A percentile compares a stretch with the other conserved stretches of the same genome.
Evolutionary conservation across 345 rosid genomes (phyloP).

Genomic region (Euphorbia lathyris): DNA sequence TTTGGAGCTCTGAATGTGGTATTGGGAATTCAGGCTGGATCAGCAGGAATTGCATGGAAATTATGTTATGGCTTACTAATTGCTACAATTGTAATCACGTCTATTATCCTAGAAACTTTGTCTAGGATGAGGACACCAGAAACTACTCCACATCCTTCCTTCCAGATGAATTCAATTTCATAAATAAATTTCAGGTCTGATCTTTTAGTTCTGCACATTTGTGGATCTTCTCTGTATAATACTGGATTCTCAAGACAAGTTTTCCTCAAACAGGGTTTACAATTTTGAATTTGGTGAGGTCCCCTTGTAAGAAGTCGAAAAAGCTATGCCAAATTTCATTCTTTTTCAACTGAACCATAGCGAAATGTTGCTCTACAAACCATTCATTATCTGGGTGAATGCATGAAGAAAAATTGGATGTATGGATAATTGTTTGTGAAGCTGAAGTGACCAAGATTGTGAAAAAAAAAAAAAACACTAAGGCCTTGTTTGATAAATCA

Average conservation of each 20-base stretch:
- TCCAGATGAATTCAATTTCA: slow-evolving; percentile 66
- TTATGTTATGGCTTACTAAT: slow-evolving; percentile 73
- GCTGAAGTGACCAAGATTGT: too few species aligned
- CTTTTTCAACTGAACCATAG: background rate
- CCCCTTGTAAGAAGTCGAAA: slow-evolving; percentile 1
- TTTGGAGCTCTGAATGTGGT: slow-evolving; percentile 71
- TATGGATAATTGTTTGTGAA: too few species aligned
- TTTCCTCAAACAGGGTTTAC: slow-evolving; percentile 16
- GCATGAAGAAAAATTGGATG: background rate
- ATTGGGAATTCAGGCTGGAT: slow-evolving; percentile 62
- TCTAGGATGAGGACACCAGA: slow-evolving; percentile 39
- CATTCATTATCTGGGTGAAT: slow-evolving; percentile 5
- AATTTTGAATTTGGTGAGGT: slow-evolving; percentile 3
- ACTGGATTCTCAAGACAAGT: background rate
- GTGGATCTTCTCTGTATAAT: background rate
- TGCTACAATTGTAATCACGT: slow-evolving; percentile 41
- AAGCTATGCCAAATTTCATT: slow-evolving; percentile 8
- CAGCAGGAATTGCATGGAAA: slow-evolving; percentile 62
- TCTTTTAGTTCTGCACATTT: background rate
- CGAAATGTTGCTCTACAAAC: background rate
- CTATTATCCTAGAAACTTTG: slow-evolving; percentile 54
- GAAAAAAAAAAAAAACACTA: too few species aligned
- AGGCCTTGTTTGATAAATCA: too few species aligned
- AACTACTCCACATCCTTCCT: slow-evolving; percentile 38
- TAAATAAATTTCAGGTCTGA: slow-evolving; percentile 3